These are phyloP conservation scores for Tolypocladium amazonense DNA, from an alignment of 2,329 filamentous ascomycete genomes.

Conservation along the genomic window DNA sequence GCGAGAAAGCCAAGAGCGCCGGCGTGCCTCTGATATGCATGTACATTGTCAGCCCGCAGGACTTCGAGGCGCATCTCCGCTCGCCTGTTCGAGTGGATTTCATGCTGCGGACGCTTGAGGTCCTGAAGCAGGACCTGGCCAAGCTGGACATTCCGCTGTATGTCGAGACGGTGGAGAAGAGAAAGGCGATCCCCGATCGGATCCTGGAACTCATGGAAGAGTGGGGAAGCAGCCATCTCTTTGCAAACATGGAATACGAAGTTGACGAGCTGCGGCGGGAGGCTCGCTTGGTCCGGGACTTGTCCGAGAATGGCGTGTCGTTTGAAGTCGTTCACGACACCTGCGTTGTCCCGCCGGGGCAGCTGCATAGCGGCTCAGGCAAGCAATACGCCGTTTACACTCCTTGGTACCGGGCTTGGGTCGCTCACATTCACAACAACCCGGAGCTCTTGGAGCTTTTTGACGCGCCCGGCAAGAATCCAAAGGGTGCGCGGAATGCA, in stretches of 20 bases:
- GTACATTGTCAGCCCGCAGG: constrained; percentile 73
- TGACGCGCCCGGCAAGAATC: constrained; percentile 32
- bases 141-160: constrained; percentile 68
- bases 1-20: constrained; percentile 51
- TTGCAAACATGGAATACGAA: constrained; percentile 82
- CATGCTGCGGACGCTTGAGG: constrained; percentile 57
- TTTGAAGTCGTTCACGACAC: constrained; percentile 72
- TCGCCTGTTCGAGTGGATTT: constrained; percentile 70
- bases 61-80: constrained; percentile 71
- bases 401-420: constrained; percentile 73
- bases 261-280: constrained; percentile 82
- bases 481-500: constrained; percentile 21
- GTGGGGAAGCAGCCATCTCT: constrained; percentile 69
- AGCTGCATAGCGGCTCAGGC: constrained; percentile 54
- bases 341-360: constrained; percentile 69
- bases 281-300: constrained; percentile 48
- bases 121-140: constrained; percentile 55
- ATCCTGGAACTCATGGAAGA: constrained; percentile 55
- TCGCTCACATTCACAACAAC: constrained; percentile 60
- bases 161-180: constrained; percentile 58
- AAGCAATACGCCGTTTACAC: constrained; percentile 77
- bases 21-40: constrained; percentile 63
- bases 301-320: constrained; percentile 52
- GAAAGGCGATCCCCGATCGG: constrained; percentile 49
- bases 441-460: constrained; percentile 54